phyloP scores from a whole-genome alignment of 257 asterid species.

The Nicotiana attenuata region DNA sequence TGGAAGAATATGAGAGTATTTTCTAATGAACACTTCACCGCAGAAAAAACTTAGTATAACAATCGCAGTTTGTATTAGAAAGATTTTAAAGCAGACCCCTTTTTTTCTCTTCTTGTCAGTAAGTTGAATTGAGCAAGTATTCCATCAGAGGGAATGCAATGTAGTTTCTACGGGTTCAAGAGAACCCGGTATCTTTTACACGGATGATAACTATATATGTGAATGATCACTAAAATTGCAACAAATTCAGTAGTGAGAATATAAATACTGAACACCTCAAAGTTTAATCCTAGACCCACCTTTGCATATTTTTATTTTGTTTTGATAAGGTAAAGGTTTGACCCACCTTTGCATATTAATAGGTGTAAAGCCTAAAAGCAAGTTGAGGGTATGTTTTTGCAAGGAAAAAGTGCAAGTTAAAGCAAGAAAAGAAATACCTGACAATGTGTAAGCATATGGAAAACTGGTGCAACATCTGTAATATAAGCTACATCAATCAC shows the following conservation, averaged over 20 bases:
- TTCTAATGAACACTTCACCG: not conserved
- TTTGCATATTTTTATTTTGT: too few species aligned
- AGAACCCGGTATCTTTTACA: too few species aligned
- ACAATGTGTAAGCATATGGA: conserved; percentile 50
- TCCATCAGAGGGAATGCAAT: not conserved
- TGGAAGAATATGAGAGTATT: not conserved
- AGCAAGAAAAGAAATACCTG: conserved; percentile 32
- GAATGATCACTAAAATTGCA: not conserved
- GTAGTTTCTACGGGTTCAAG: not conserved
- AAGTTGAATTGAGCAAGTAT: not conserved
- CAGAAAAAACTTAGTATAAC: not conserved
- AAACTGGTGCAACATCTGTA: conserved; percentile 58
- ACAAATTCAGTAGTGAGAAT: not conserved
- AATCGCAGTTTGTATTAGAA: not conserved
- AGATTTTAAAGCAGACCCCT: not conserved
- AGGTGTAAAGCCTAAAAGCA: too few species aligned
- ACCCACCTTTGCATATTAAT: too few species aligned
- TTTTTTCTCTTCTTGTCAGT: too few species aligned
- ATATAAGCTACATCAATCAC: conserved; percentile 48
- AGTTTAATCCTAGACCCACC: too few species aligned
- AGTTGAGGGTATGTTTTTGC: too few species aligned
- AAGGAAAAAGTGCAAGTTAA: not conserved
- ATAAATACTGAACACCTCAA: too few species aligned
- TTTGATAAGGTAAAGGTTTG: too few species aligned
- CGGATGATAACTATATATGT: not conserved